Evolutionary conservation across 2,329 filamentous ascomycete genomes (phyloP).

Genomic region (Colletotrichum sp.): DNA sequence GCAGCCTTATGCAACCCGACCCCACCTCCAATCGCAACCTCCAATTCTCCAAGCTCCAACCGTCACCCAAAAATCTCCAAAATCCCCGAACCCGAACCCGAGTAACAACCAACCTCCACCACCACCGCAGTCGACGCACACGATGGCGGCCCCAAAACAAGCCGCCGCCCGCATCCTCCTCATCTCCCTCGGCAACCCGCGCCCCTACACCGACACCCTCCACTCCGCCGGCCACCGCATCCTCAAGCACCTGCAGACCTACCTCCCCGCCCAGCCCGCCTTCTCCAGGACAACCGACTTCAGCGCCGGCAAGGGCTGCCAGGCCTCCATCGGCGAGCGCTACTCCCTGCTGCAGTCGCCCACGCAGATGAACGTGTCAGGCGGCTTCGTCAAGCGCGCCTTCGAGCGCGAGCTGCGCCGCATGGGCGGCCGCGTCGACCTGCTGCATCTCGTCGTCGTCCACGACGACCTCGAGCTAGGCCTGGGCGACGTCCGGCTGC

Average conservation of each 20-base stretch:
- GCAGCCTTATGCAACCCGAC: not conserved
- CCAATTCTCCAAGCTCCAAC: not conserved
- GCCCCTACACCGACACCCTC: slow-evolving; percentile 75
- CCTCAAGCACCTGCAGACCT: slow-evolving; percentile 64
- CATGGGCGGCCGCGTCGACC: slow-evolving; percentile 30
- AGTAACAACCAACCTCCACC: not conserved
- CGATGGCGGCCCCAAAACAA: slow-evolving; percentile 22
- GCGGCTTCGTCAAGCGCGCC: slow-evolving; percentile 64
- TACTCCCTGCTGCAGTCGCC: slow-evolving; percentile 78
- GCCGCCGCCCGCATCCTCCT: slow-evolving; percentile 67
- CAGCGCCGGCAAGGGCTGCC: slow-evolving; percentile 50
- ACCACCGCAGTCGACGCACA: not conserved
- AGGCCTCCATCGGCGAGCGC: slow-evolving; percentile 52
- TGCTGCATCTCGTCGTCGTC: slow-evolving; percentile 71
- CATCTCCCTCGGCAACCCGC: slow-evolving; percentile 86
- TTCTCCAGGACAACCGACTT: slow-evolving; percentile 50
- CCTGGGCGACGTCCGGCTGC: slow-evolving; percentile 70
- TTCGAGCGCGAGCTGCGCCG: slow-evolving; percentile 62
- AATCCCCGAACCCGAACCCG: not conserved
- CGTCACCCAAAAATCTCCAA: not conserved
- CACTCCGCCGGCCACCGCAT: slow-evolving; percentile 89
- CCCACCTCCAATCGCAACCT: not conserved
- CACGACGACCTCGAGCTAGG: slow-evolving; percentile 87
- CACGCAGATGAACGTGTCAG: slow-evolving; percentile 84
- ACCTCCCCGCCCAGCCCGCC: slow-evolving; percentile 51